Conservation (phyloP, 2,329 filamentous ascomycete genomes). For the Macrophomina phaseolina region DNA sequence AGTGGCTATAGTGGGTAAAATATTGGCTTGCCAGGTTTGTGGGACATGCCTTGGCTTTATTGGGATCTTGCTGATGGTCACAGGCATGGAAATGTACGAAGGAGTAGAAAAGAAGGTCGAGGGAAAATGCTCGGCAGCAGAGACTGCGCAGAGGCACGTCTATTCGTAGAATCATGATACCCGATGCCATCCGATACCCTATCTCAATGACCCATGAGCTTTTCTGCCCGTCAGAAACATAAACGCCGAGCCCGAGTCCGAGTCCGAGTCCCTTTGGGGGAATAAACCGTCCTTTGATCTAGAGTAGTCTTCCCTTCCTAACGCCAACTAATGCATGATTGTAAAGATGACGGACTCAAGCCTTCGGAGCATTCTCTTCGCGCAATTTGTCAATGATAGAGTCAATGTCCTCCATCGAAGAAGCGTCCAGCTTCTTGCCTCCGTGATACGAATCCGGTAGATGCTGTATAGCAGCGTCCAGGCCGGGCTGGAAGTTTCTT, state of each 20-base stretch:
- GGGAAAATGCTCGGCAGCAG: neutral
- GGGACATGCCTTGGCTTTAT: neutral
- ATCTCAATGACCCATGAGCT: neutral
- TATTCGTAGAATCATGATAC: constrained; percentile 24
- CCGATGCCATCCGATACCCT: constrained; percentile 16
- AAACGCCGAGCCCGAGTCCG: constrained; percentile 3
- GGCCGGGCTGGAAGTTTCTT: constrained; percentile 84
- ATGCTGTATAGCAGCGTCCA: constrained; percentile 69
- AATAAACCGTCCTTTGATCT: neutral
- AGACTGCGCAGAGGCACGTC: constrained; percentile 2
- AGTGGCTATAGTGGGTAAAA: neutral
- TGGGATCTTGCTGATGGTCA: constrained; percentile 4
- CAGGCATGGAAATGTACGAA: neutral
- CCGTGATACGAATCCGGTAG: constrained; percentile 66
- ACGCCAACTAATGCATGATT: constrained; percentile 27
- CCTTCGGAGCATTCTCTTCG: constrained; percentile 40
- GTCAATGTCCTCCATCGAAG: constrained; percentile 87
- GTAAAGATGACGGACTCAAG: neutral
- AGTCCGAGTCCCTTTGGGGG: neutral
- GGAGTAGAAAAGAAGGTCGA: neutral
- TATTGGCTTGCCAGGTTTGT: neutral
- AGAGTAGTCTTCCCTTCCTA: constrained; percentile 4
- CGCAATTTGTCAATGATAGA: constrained; percentile 71
- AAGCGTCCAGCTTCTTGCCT: constrained; percentile 67
- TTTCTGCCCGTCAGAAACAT: neutral